These are phyloP conservation scores for Colletotrichum sp. DNA, from an alignment of 2,329 filamentous ascomycete genomes.

Conservation along the genomic window DNA sequence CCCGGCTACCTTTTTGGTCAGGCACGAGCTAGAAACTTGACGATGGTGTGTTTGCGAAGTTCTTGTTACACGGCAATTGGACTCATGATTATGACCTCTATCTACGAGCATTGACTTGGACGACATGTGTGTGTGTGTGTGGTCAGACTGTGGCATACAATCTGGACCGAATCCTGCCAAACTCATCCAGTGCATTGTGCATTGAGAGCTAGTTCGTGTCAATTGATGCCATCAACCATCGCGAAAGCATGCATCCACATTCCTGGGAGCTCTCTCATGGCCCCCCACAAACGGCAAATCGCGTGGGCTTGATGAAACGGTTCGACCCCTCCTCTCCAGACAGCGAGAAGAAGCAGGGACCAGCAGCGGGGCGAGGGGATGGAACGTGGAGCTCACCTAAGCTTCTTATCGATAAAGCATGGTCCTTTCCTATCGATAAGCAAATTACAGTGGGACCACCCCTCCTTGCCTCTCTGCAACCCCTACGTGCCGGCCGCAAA, in stretches of 20 bases:
- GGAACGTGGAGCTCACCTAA: background rate
- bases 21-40: slow-evolving; percentile 9
- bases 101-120: background rate
- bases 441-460: background rate
- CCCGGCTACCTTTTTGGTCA: slow-evolving; percentile 8
- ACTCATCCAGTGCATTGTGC: background rate
- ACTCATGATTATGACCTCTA: background rate
- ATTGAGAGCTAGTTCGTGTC: background rate
- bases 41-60: background rate
- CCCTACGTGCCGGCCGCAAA: background rate
- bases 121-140: background rate
- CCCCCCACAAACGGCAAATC: background rate
- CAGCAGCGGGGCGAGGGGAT: background rate
- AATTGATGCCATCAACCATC: background rate
- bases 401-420: slow-evolving; percentile 15
- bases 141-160: background rate
- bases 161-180: background rate
- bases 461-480: too few relatives aligned
- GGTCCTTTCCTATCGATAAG: background rate
- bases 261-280: background rate
- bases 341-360: background rate
- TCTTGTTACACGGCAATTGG: background rate
- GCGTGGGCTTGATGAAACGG: slow-evolving; percentile 6
- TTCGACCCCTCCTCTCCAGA: slow-evolving; percentile 15
- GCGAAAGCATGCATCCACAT: background rate